Conservation (phyloP, 2,329 filamentous ascomycete genomes). For the Aquanectria penicillioides region DNA sequence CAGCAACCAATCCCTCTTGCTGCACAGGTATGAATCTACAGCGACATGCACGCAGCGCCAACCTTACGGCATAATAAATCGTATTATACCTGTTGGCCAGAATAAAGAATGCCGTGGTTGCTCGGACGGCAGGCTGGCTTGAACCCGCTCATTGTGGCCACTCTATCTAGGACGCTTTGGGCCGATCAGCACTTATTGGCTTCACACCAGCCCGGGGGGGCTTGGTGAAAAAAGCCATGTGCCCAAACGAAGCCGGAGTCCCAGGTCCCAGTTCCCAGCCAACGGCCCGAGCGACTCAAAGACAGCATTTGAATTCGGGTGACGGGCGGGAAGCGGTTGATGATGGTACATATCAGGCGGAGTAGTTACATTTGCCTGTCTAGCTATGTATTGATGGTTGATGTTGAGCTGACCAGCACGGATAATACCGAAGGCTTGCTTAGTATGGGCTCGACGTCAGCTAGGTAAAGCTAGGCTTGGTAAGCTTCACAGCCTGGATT, state of each 20-base stretch:
- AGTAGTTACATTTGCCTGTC: no score
- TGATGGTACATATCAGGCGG: no score
- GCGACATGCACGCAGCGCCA: not conserved
- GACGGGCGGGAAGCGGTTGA: no score
- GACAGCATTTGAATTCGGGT: not conserved
- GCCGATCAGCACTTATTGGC: slow-evolving; percentile 2
- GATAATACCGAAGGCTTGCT: not conserved
- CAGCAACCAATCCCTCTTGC: no score
- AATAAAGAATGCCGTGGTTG: slow-evolving; percentile 6
- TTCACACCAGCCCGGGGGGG: not conserved
- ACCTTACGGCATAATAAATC: not conserved
- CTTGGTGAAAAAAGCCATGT: not conserved
- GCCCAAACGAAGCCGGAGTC: not conserved
- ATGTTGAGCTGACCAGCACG: not conserved
- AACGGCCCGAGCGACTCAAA: slow-evolving; percentile 10
- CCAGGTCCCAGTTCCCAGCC: slow-evolving; percentile 1
- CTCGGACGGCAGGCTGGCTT: slow-evolving; percentile 2
- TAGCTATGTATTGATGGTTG: no score
- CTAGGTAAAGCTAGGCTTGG: no score
- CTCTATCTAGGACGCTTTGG: not conserved
- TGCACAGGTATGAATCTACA: no score
- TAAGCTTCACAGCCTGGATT: no score
- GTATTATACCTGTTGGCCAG: not conserved
- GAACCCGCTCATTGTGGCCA: not conserved
- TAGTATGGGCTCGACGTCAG: no score